Evolutionary conservation across 345 rosid species (phyloP), one percentile per base, ranked within the genome.

Genomic region (Crucihimalaya himalaica): DNA sequence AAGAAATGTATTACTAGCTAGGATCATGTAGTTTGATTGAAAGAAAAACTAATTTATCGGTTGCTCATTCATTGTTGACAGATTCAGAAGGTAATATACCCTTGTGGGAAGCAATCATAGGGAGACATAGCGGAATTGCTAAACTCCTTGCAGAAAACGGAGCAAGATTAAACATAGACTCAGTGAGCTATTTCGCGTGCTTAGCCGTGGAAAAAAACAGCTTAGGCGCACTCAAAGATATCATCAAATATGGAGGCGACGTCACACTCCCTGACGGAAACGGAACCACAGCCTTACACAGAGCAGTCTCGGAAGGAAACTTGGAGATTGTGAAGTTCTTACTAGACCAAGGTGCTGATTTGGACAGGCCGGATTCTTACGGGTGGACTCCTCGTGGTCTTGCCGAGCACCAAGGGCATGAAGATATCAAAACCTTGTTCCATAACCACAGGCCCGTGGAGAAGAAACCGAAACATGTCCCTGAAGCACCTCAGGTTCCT

Each of bases 61-160:
- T 55, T 39, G n/a, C 15, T 51, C 0, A 0, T 62, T 5, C n/a
- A 62, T 12, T 16, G 6, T 37, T 4, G 35, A 11, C 89, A 93
- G 98, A 93, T 82, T 75, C 84, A 1, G 94, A 91, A 81, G 96
- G 97, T 43, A 89, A 65, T 48, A 86, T 93, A 23, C 90, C 98
- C 1, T 71, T 93, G 37, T 93, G 96, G 98, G 97, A 91, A 76
- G 97, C 98, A 64, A 75, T 93, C 50, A 32, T 70, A 58, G 94
- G 91, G 55, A 70, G 80, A 61, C 94, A 91, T 57, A 63, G 84
- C 31, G 58, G 64, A 2, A 81, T 86, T 53, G 64, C 81, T 10
- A 84, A 86, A 62, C 82, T 86, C 37, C 84, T 93, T 0, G 52
- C 73, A 4, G 88, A 91, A 46, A 93, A 88, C 34, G 93, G 94